These are phyloP conservation scores for Hypoxylon sp. DNA, from an alignment of 2,329 filamentous ascomycete genomes.

Conservation along the genomic window DNA sequence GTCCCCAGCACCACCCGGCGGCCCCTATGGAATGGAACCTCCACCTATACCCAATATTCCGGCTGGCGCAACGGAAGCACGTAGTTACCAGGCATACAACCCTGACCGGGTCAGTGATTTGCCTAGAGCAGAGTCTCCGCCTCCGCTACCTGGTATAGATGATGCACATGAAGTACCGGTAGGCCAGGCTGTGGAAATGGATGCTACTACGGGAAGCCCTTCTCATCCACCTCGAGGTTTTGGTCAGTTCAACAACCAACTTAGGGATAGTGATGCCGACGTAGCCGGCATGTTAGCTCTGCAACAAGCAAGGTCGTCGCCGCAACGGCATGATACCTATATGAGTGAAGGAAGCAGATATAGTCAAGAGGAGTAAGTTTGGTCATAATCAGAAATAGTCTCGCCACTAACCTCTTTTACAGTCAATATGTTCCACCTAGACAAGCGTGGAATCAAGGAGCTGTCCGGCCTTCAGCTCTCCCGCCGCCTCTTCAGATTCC, in stretches of 20 bases:
- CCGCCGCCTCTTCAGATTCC: slow-evolving; percentile 62
- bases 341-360: slow-evolving; percentile 81
- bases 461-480: slow-evolving; percentile 59
- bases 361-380: slow-evolving; percentile 78
- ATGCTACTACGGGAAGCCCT: slow-evolving; percentile 74
- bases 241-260: slow-evolving; percentile 61
- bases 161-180: slow-evolving; percentile 57
- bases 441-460: slow-evolving; percentile 67
- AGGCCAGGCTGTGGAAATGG: slow-evolving; percentile 84
- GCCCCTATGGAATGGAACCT: slow-evolving; percentile 57
- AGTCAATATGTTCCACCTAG: slow-evolving; percentile 70
- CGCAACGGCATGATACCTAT: slow-evolving; percentile 63
- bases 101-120: slow-evolving; percentile 61
- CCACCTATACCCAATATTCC: slow-evolving; percentile 56
- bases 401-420: slow-evolving; percentile 56
- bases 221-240: slow-evolving; percentile 59
- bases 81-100: slow-evolving; percentile 62
- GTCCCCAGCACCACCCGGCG: slow-evolving; percentile 58
- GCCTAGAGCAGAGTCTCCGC: slow-evolving; percentile 74
- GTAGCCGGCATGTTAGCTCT: slow-evolving; percentile 81
- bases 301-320: slow-evolving; percentile 67
- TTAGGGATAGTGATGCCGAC: slow-evolving; percentile 77
- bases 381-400: slow-evolving; percentile 43
- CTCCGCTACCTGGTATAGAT: slow-evolving; percentile 68
- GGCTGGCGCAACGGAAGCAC: slow-evolving; percentile 50